These are phyloP conservation scores for Quercus ilex DNA, from an alignment of 306 rosid species.

Conservation along the genomic window DNA sequence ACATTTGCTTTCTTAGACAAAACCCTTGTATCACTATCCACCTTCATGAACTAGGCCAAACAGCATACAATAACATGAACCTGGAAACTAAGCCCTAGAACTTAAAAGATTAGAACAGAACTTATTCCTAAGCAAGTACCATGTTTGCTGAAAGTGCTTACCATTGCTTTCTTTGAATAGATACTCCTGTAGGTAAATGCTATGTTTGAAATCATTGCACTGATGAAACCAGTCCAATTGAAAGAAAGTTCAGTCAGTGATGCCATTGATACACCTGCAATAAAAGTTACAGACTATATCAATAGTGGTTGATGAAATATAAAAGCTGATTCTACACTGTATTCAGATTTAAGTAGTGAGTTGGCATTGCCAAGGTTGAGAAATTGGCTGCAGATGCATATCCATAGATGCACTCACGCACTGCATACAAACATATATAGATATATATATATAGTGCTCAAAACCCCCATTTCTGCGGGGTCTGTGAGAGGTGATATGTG, in stretches of 20 bases:
- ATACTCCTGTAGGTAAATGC: conserved; percentile 91
- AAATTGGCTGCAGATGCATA: background rate
- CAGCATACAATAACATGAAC: background rate
- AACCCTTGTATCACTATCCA: background rate
- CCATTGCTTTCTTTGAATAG: conserved; percentile 83
- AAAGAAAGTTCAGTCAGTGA: conserved; percentile 94
- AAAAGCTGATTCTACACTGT: background rate
- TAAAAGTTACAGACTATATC: conserved; percentile 10
- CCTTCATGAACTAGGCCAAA: background rate
- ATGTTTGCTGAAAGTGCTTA: conserved; percentile 19
- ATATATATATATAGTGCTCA: too few species aligned
- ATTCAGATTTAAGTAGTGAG: background rate
- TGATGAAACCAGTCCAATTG: conserved; percentile 85
- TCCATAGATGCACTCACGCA: background rate
- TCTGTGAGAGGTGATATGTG: background rate
- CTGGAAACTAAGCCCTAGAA: background rate
- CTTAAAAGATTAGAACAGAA: background rate
- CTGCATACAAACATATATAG: background rate
- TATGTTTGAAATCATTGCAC: conserved; percentile 95
- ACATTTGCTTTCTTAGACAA: background rate
- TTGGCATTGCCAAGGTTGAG: background rate
- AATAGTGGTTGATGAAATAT: background rate
- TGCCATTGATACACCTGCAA: conserved; percentile 92
- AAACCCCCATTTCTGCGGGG: too few species aligned
- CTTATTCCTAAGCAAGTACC: background rate